Conservation (phyloP, 352 stramenopile genomes). For the Sclerospora graminicola region DNA sequence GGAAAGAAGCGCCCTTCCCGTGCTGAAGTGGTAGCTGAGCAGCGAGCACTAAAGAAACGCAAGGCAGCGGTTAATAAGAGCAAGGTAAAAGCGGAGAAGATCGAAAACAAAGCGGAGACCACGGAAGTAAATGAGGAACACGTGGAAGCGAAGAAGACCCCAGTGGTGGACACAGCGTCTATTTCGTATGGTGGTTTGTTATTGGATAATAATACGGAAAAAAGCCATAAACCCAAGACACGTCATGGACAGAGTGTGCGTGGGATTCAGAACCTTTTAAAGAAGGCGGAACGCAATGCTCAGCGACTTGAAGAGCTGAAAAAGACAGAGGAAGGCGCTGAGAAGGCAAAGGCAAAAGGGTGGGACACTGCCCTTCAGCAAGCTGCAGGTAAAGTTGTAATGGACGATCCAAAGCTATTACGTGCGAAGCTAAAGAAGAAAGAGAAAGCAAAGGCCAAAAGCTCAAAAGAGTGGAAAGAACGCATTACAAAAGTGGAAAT, state of each 20-base stretch:
- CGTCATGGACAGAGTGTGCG: conserved; percentile 60
- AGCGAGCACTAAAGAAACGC: conserved; percentile 24
- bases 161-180: conserved; percentile 14
- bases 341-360: conserved; percentile 46
- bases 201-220: conserved; percentile 43
- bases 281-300: conserved; percentile 72
- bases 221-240: conserved; percentile 48
- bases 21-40: conserved; percentile 16
- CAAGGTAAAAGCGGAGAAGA: conserved; percentile 30
- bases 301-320: conserved; percentile 70
- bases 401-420: conserved; percentile 72
- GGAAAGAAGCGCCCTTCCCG: conserved; percentile 40
- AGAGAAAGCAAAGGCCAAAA: conserved; percentile 73
- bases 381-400: conserved; percentile 46
- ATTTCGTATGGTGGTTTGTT: conserved; percentile 77
- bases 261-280: conserved; percentile 69
- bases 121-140: conserved; percentile 10
- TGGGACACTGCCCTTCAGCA: conserved; percentile 73
- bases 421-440: conserved; percentile 80
- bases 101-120: conserved; percentile 27
- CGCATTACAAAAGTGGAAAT: conserved; percentile 44
- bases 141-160: conserved; percentile 4
- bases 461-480: conserved; percentile 70
- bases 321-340: conserved; percentile 64
- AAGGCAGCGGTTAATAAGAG: conserved; percentile 46